These are phyloP conservation scores for Simmondsia chinensis DNA, from an alignment of 148 eudicot species.

Conservation along the genomic window DNA sequence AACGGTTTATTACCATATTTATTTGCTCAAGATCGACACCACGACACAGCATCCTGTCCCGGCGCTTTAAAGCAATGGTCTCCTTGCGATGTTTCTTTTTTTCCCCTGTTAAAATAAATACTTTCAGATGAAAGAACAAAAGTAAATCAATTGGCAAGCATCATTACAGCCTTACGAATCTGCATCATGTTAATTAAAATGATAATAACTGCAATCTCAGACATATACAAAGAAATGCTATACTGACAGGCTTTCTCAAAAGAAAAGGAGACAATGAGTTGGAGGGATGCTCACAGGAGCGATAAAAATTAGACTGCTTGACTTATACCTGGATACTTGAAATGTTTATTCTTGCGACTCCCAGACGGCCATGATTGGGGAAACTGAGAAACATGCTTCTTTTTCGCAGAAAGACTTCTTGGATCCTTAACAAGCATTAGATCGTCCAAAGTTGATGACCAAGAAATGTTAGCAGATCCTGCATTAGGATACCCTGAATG, in stretches of 20 bases:
- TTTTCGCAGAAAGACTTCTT: slow-evolving; percentile 47
- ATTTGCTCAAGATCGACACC: slow-evolving; percentile 89
- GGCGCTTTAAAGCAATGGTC: slow-evolving; percentile 61
- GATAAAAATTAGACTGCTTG: neutral
- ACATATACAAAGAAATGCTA: too few species aligned
- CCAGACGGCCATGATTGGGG: slow-evolving; percentile 84
- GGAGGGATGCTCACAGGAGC: too few species aligned
- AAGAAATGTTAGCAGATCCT: slow-evolving; percentile 18
- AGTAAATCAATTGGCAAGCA: slow-evolving; percentile 16
- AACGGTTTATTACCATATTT: slow-evolving; percentile 48
- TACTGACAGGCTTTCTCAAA: too few species aligned
- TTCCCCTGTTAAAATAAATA: slow-evolving; percentile 43
- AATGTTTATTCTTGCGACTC: slow-evolving; percentile 40
- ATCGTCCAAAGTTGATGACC: slow-evolving; percentile 63
- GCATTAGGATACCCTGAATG: slow-evolving; percentile 14
- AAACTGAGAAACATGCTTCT: slow-evolving; percentile 54
- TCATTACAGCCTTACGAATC: too few species aligned
- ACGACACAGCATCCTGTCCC: slow-evolving; percentile 74
- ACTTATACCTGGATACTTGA: slow-evolving; percentile 60
- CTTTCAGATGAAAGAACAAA: slow-evolving; percentile 3
- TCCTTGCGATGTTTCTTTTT: slow-evolving; percentile 89
- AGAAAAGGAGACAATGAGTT: too few species aligned
- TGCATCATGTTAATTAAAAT: too few species aligned
- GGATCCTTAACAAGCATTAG: slow-evolving; percentile 78
- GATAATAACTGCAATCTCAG: too few species aligned